A percentile compares a stretch with the other conserved stretches of the same genome.
Conservation (phyloP, 225 moss, liverwort and hornwort species). For the Neckera pumila region DNA sequence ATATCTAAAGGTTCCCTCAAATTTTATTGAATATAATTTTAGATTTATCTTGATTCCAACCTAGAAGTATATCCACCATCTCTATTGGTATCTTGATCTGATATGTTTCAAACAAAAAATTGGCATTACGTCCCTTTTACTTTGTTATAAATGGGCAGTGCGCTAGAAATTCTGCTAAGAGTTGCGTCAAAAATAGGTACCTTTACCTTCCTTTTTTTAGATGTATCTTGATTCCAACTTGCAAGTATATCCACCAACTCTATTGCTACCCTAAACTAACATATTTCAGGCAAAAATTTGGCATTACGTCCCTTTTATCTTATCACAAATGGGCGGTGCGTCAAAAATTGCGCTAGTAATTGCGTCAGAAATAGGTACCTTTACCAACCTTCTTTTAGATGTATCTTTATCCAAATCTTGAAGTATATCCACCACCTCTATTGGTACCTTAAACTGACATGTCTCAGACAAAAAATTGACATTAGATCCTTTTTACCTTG, state of each 20-base stretch:
- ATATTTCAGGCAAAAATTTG: background rate
- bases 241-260: too few species aligned
- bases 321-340: background rate
- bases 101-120: background rate
- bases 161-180: too few species aligned
- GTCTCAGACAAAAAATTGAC: background rate
- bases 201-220: too few species aligned
- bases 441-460: accelerated
- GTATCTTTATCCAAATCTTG: too few species aligned
- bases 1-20: too few species aligned
- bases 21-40: background rate
- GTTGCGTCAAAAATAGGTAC: too few species aligned
- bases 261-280: accelerated
- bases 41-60: accelerated
- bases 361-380: too few species aligned
- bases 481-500: background rate
- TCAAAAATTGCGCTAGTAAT: too few species aligned
- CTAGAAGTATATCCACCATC: background rate
- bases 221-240: too few species aligned
- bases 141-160: background rate
- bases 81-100: accelerated
- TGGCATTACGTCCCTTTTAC: background rate
- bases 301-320: accelerated
- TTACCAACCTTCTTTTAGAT: too few species aligned
- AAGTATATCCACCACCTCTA: too few species aligned